Percentiles rank a stretch among this genome's conserved stretches.
Conservation (phyloP, 768 basidiomycete genomes). For the Trametes maxima region DNA sequence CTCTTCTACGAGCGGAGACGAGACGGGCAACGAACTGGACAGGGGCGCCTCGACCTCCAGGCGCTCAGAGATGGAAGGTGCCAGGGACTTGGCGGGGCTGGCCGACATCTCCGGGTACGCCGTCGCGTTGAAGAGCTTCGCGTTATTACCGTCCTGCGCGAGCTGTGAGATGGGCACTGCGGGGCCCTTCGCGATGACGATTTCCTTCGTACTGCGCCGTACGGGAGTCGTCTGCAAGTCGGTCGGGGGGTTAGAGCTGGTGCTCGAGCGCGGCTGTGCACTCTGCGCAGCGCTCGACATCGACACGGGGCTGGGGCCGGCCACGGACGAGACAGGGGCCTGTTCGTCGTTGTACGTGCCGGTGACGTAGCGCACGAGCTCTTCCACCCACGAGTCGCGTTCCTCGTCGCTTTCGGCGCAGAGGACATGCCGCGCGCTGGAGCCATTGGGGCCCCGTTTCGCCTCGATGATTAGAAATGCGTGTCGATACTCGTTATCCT, state of each 20-base stretch:
- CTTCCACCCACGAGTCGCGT: conserved; percentile 93
- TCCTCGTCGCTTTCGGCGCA: conserved; percentile 96
- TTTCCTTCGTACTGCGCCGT: conserved; percentile 55
- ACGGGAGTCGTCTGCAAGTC: conserved; percentile 38
- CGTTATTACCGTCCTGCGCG: conserved; percentile 53
- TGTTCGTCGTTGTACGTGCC: conserved; percentile 80
- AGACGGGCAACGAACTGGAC: conserved; percentile 59
- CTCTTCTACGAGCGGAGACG: conserved; percentile 46
- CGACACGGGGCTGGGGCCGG: conserved; percentile 21
- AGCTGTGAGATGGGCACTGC: conserved; percentile 61
- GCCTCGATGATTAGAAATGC: conserved; percentile 97
- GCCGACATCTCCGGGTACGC: conserved; percentile 17
- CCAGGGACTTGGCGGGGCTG: conserved; percentile 40
- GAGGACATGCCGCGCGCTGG: conserved; percentile 83
- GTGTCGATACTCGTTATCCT: conserved; percentile 94
- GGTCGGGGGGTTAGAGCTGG: conserved; percentile 47
- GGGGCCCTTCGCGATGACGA: conserved; percentile 54
- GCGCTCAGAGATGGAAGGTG: conserved; percentile 48
- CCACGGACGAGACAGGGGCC: conserved; percentile 37
- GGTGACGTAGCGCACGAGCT: conserved; percentile 85
- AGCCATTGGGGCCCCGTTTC: conserved; percentile 69
- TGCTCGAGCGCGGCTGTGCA: conserved; percentile 56
- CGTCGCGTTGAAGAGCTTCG: conserved; percentile 51
- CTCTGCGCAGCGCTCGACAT: conserved; percentile 4
- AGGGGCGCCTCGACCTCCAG: conserved; percentile 60